Percentiles rank a stretch among this genome's conserved stretches.
Evolutionary conservation across 1,284 basidiomycete genomes (phyloP).

Genomic region (Polyporus tsugae): DNA sequence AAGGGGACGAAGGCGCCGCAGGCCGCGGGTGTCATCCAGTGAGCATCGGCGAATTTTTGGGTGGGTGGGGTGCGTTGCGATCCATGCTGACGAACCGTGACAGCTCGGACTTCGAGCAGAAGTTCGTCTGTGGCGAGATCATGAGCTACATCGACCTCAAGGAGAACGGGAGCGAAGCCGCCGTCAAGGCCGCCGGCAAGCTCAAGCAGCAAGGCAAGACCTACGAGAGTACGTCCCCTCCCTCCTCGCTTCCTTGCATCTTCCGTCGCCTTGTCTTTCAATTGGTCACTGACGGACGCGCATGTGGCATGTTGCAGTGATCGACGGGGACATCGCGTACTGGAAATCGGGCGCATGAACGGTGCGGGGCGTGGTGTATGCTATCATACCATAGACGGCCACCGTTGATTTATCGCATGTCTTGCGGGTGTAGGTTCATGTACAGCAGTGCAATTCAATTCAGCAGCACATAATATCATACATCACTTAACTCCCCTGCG

Average conservation of each 20-base stretch:
- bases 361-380: not conserved
- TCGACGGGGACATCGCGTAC: constrained; percentile 86
- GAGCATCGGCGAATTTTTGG: constrained; percentile 42
- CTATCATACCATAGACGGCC: constrained; percentile 16
- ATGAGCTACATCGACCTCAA: constrained; percentile 94
- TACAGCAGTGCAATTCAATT: constrained; percentile 27
- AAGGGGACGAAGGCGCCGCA: constrained; percentile 95
- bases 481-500: not conserved
- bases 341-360: constrained; percentile 71
- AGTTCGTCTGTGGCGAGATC: constrained; percentile 99
- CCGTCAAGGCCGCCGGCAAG: constrained; percentile 96
- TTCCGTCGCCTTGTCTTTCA: not conserved
- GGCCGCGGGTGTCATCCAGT: constrained; percentile 99
- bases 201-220: constrained; percentile 97
- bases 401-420: constrained; percentile 12
- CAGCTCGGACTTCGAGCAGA: constrained; percentile 95
- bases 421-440: constrained; percentile 30
- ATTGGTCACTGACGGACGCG: not conserved
- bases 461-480: not conserved
- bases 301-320: constrained; percentile 54
- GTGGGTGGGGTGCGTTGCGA: not conserved
- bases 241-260: not conserved
- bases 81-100: not conserved
- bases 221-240: constrained; percentile 79
- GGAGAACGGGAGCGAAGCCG: constrained; percentile 89